Base-by-base conservation (phyloP, 257 asterid species). In the Haberlea rhodopensis region DNA sequence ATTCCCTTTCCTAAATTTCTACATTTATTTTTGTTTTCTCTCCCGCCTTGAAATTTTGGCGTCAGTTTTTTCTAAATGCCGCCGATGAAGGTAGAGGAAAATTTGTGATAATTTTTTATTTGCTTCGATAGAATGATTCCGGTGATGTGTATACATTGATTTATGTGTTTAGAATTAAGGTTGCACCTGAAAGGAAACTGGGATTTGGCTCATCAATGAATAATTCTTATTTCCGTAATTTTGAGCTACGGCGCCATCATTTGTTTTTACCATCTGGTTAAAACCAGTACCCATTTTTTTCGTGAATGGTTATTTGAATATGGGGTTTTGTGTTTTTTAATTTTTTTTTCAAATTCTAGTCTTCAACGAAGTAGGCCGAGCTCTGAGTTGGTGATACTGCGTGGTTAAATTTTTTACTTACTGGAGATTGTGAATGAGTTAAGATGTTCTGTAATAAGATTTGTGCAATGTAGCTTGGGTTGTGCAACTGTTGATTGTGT, bases 161-260 rank as follows among this genome's bases (percentile, higher is more conserved):
- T 37, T 37, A n/a, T n/a, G n/a, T n/a, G n/a, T n/a, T n/a, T n/a
- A n/a, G n/a, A n/a, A n/a, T n/a, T n/a, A n/a, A n/a, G n/a, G n/a
- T n/a, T n/a, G n/a, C n/a, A n/a, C n/a, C n/a, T n/a, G n/a, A n/a
- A n/a, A n/a, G n/a, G n/a, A n/a, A n/a, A n/a, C n/a, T n/a, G n/a
- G n/a, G n/a, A n/a, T n/a, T n/a, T n/a, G n/a, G n/a, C n/a, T n/a
- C n/a, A n/a, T n/a, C n/a, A n/a, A n/a, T n/a, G n/a, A n/a, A n/a
- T n/a, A n/a, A n/a, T n/a, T n/a, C n/a, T n/a, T n/a, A n/a, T n/a
- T n/a, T n/a, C n/a, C 5, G 0, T 37, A 9, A 37, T 37, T 40
- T 54, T 13, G 70, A 69, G 71, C 73, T 56, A 62, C 59, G 82
- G 48, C 65, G 24, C 19, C 52, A n/a, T n/a, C 45, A 48, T 29